Conservation (phyloP, 164 flowering plant genomes). For the Vitis riparia region DNA sequence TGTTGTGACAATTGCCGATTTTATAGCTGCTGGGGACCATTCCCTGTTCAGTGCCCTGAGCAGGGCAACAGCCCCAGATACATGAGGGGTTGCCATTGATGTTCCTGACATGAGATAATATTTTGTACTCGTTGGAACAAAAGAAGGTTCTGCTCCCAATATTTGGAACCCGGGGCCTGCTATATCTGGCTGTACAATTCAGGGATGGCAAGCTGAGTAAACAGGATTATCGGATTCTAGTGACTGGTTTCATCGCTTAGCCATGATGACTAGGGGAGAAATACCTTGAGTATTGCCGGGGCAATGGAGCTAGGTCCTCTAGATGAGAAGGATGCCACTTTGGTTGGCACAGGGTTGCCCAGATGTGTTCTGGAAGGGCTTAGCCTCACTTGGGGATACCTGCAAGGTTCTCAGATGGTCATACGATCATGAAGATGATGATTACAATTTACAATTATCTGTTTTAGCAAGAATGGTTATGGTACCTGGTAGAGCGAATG, state of each 20-base stretch:
- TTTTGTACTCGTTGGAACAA: no score
- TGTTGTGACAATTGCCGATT: slow-evolving; percentile 21
- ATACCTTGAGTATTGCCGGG: slow-evolving; percentile 26
- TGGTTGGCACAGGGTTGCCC: slow-evolving; percentile 16
- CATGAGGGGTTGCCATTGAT: slow-evolving; percentile 29
- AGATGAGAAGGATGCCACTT: slow-evolving; percentile 25
- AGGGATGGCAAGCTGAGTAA: no score
- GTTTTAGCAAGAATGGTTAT: not conserved
- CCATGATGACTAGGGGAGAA: not conserved
- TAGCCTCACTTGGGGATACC: not conserved
- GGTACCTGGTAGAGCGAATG: slow-evolving; percentile 19
- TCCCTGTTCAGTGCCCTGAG: slow-evolving; percentile 16
- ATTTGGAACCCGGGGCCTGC: slow-evolving; percentile 30
- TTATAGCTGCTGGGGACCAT: slow-evolving; percentile 25
- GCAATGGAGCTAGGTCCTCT: slow-evolving; percentile 23
- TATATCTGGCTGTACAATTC: slow-evolving; percentile 21
- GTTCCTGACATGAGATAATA: slow-evolving; percentile 6
- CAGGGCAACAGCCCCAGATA: slow-evolving; percentile 18
- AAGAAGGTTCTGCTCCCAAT: slow-evolving; percentile 12
- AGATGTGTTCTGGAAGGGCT: slow-evolving; percentile 3
- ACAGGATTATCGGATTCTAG: no score
- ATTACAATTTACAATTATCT: not conserved
- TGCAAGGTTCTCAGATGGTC: not conserved
- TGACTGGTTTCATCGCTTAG: no score
- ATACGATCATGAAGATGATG: not conserved